Evolutionary conservation across 768 basidiomycete genomes (phyloP), one percentile per base, ranked within the genome.

Genomic region (Butyriboletus loyo): DNA sequence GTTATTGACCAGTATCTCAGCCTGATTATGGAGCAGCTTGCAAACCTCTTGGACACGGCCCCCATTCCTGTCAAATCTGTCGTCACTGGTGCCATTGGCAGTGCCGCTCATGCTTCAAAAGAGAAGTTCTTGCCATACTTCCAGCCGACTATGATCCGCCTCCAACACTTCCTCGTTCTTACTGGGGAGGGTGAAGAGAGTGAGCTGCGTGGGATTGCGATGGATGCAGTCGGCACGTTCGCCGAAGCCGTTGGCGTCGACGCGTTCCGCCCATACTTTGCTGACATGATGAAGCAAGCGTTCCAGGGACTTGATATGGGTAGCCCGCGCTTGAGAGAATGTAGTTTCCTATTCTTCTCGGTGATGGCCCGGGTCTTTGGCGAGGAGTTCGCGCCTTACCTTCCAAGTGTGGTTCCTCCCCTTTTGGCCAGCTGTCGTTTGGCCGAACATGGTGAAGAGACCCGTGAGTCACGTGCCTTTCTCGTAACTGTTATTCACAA

Each of bases 171-270:
- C 84, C 82, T 98, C 46, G 74, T 82, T 31, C 83, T 98, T 27
- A 83, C 80, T 21, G 87, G 82, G 27, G 90, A 95, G 60, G 94
- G 92, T 41, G 96, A 97, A 67, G 92, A 97, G 73, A 84, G 80
- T 39, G 95, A 98, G 62, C 82, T 99, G 35, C 91, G 96, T 52
- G 96, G 97, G 34, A 95, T 98, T 65, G 88, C 96, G 11, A 97
- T 97, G 85, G 97, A 98, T 72, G 92, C 97, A n/a, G 86, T 98
- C 54, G 97, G 97, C 47, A 98, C 97, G 0, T 92, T 99, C 61
- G 92, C 97, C 14, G 96, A 98, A 73, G 93, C 96, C 8, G 92
- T 98, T 54, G 96, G 97, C 57, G 83, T 86, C 66, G 95, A 98
- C 14, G 76, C 84, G 27, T 99, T 98, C 86, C 78, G 91, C 31